These are phyloP conservation scores for Tulasnella sp. DNA, from an alignment of 768 basidiomycete species.

Conservation along the genomic window DNA sequence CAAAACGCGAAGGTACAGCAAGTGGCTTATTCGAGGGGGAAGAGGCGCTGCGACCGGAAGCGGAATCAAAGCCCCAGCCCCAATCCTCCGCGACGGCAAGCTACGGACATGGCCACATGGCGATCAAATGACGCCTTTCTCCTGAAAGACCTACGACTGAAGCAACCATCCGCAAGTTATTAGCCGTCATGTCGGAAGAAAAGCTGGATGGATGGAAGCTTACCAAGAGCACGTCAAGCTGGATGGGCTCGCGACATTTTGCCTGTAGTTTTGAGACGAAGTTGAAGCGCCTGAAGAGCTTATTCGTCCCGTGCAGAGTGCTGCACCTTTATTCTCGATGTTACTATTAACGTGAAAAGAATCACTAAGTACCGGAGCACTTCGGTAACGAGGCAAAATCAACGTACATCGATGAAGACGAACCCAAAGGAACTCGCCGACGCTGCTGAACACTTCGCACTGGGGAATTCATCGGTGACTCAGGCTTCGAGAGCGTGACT, in stretches of 20 bases:
- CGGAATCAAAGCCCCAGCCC: constrained; percentile 7
- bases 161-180: too few species aligned
- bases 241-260: not conserved
- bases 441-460: not conserved
- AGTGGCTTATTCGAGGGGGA: not conserved
- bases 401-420: not conserved
- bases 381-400: too few species aligned
- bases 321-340: not conserved
- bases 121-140: not conserved
- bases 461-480: not conserved
- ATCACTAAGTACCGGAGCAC: not conserved
- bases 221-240: constrained; percentile 1
- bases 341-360: not conserved
- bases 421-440: not conserved
- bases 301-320: not conserved
- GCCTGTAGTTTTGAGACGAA: not conserved
- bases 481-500: not conserved
- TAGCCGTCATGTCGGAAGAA: not conserved
- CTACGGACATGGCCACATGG: constrained; percentile 3
- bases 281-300: not conserved
- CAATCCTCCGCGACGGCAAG: constrained; percentile 11
- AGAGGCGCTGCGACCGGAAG: not conserved
- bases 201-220: not conserved
- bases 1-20: not conserved
- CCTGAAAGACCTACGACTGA: constrained; percentile 3